Percentiles rank a stretch among this genome's conserved stretches.
Evolutionary conservation across 202 grass and related monocot species (phyloP).

Genomic region (Saccharum hybrid): DNA sequence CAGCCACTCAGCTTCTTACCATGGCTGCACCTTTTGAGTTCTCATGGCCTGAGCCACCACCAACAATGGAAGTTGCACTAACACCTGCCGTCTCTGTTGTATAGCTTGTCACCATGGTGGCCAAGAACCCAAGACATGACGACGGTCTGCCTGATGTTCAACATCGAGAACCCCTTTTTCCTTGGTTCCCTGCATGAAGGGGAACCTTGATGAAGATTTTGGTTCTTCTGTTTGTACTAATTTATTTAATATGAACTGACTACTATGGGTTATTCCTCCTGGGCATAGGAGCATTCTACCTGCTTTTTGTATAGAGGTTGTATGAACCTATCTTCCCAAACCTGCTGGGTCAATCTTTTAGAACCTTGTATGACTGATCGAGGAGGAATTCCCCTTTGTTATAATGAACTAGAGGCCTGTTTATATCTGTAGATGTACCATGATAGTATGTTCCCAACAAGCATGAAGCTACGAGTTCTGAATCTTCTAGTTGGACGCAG

Average conservation of each 20-base stretch:
- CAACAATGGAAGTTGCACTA: conserved; percentile 34
- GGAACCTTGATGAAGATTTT: conserved; percentile 38
- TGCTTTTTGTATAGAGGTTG: conserved; percentile 54
- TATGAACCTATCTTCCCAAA: conserved; percentile 36
- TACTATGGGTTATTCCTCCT: conserved; percentile 21
- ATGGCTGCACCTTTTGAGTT: conserved; percentile 44
- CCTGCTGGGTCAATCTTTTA: conserved; percentile 25
- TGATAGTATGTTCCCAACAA: neutral
- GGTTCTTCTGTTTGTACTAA: conserved; percentile 4
- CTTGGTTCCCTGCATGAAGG: neutral
- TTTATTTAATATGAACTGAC: conserved; percentile 45
- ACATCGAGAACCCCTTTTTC: conserved; percentile 37
- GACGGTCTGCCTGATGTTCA: neutral
- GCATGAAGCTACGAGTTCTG: conserved; percentile 10
- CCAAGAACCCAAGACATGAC: conserved; percentile 1
- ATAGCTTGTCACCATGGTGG: conserved; percentile 32
- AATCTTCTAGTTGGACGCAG: neutral
- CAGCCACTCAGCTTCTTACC: conserved; percentile 10
- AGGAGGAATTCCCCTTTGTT: conserved; percentile 21
- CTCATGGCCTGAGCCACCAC: conserved; percentile 56
- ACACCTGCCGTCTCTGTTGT: conserved; percentile 24
- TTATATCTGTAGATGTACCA: conserved; percentile 13
- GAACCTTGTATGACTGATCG: conserved; percentile 39
- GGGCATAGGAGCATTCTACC: conserved; percentile 39
- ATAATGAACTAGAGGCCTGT: neutral